Percentiles rank a stretch among this genome's conserved stretches.
phyloP scores from a whole-genome alignment of 148 eudicot genomes.

The Amaranthus cruentus region DNA sequence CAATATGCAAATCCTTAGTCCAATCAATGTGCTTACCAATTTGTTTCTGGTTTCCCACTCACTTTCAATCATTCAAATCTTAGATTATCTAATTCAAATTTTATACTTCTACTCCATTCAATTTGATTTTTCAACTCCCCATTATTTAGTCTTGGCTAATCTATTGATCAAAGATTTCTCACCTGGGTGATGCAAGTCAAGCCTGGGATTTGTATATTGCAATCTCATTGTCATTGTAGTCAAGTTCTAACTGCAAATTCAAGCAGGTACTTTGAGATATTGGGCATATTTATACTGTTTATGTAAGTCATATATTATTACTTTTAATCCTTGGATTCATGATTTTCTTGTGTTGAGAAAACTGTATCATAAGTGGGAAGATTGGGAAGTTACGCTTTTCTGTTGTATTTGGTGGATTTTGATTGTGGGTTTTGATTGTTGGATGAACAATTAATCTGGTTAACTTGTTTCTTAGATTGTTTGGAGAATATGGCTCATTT shows the following conservation, averaged over 20 bases:
- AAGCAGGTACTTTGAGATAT: slow-evolving; percentile 18
- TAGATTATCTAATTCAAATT: background rate
- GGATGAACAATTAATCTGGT: background rate
- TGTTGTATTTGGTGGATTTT: background rate
- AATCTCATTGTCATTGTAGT: background rate
- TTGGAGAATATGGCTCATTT: slow-evolving; percentile 35
- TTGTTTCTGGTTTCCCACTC: slow-evolving; percentile 19
- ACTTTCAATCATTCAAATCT: slow-evolving; percentile 4
- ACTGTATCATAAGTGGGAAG: background rate
- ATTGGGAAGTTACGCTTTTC: background rate
- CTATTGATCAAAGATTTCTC: slow-evolving; percentile 10
- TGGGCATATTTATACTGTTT: slow-evolving; percentile 14
- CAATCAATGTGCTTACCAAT: slow-evolving; percentile 4
- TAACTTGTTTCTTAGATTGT: slow-evolving; percentile 1
- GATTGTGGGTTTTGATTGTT: background rate
- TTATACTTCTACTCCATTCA: background rate
- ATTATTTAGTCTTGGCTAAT: background rate
- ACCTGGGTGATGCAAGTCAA: slow-evolving; percentile 10
- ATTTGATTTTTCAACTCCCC: slow-evolving; percentile 3
- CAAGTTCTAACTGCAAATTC: background rate
- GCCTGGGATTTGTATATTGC: background rate
- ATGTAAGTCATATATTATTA: background rate
- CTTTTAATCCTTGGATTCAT: background rate
- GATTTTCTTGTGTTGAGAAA: background rate
- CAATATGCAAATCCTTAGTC: background rate